Base-by-base conservation (phyloP, 2,329 filamentous ascomycete genomes). In the Fusarium torulosum region DNA sequence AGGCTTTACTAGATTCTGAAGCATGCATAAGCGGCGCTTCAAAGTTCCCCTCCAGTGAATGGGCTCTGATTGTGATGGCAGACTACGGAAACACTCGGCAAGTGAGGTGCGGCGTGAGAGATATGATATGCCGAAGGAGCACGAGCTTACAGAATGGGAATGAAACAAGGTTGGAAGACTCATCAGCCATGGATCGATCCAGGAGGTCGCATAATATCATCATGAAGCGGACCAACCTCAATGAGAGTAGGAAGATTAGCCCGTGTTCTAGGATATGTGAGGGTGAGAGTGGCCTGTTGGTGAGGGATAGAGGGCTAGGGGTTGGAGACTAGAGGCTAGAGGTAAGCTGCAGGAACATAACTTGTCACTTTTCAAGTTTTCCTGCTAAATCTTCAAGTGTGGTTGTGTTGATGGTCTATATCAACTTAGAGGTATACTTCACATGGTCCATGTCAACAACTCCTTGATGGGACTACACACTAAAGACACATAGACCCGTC, bases 21-120 rank as follows among this genome's bases (percentile, higher is more conserved):
- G 64, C 62, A 51, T 74, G 75, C 75, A 76, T 76, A 72, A 75
- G 73, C 72, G 71, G 68, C 71, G 63, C 69, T 69, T 67, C 59
- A 37, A 42, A 46, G 21, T 46, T 15, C 43, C 49, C 67, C 63
- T 44, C 52, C 40, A 49, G 51, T 31, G 45, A 42, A 40, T 29
- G 10, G 35, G 23, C 50, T 49, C 53, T 60, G 52, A 56, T 66
- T 59, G 53, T 59, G 40, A 60, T 63, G 25, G 43, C 55, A 43
- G 56, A 51, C 43, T 50, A 60, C 66, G 66, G 70, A 31, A 57
- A 65, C 41, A 63, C 61, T 60, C 65, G 53, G 57, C 47, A 53
- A 44, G 38, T 49, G 44, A 49, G 62, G 50, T 43, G 21, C 41
- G 47, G 51, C 25, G 38, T 29, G 52, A n/a, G 37, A 57, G 53